These are phyloP conservation scores for Hordeum vulgare DNA, from an alignment of 176 grass and related monocot species.

Conservation along the genomic window DNA sequence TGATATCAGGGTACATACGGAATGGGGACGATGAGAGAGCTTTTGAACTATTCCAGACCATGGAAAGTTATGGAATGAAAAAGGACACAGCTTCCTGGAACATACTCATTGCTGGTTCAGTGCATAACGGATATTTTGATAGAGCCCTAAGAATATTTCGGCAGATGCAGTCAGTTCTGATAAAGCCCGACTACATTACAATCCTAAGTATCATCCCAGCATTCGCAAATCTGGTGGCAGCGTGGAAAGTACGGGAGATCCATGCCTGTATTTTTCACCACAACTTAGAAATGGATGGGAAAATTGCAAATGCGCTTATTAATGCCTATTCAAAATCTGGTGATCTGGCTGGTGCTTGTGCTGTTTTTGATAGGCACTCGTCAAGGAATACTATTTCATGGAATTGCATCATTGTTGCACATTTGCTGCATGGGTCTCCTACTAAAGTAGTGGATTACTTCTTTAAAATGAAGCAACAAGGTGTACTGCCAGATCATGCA, in stretches of 20 bases:
- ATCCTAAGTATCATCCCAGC: conserved; percentile 72
- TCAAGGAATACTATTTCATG: conserved; percentile 60
- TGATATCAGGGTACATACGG: conserved; percentile 72
- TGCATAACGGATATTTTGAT: conserved; percentile 55
- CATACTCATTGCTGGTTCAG: conserved; percentile 67
- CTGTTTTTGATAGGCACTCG: conserved; percentile 51
- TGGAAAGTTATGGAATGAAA: conserved; percentile 55
- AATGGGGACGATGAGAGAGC: conserved; percentile 72
- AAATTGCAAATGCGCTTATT: conserved; percentile 66
- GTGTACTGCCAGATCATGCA: conserved; percentile 39
- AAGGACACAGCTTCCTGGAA: conserved; percentile 79
- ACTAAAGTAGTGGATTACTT: conserved; percentile 31
- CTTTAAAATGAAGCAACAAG: conserved; percentile 48
- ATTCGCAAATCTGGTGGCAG: conserved; percentile 48
- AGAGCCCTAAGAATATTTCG: conserved; percentile 58
- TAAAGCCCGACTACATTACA: conserved; percentile 52
- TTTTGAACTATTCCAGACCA: conserved; percentile 66
- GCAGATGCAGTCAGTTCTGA: conserved; percentile 46
- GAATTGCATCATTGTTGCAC: conserved; percentile 59
- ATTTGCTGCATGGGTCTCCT: conserved; percentile 54
- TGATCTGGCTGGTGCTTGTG: conserved; percentile 36
- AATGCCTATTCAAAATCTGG: conserved; percentile 67
- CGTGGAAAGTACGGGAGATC: conserved; percentile 59
- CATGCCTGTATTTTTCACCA: conserved; percentile 50
- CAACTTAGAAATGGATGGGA: conserved; percentile 44